Evolutionary conservation across 1,284 basidiomycete species (phyloP).

Genomic region (Moesziomyces sp.): DNA sequence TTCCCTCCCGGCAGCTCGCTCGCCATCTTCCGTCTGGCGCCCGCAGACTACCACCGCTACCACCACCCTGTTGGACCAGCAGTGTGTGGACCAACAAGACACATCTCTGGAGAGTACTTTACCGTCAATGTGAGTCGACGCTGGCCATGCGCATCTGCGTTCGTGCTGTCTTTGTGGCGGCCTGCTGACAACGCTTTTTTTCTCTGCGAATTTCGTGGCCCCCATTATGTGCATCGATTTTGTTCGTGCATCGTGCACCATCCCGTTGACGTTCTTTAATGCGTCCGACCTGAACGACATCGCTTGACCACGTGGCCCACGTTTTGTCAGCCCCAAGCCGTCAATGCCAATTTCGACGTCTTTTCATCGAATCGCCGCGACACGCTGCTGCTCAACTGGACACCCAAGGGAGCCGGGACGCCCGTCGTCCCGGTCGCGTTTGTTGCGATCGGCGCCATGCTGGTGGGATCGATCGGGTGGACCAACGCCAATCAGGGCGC

Average conservation of each 20-base stretch:
- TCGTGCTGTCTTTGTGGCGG: slow-evolving; percentile 71
- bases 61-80: slow-evolving; percentile 87
- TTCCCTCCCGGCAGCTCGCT: slow-evolving; percentile 67
- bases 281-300: not conserved
- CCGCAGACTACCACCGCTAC: slow-evolving; percentile 92
- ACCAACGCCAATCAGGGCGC: slow-evolving; percentile 82
- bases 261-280: not conserved
- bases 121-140: slow-evolving; percentile 73
- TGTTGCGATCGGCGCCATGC: slow-evolving; percentile 70
- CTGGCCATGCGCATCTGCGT: slow-evolving; percentile 78
- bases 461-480: slow-evolving; percentile 77
- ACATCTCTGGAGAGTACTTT: slow-evolving; percentile 68
- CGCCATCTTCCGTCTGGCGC: slow-evolving; percentile 81
- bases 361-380: slow-evolving; percentile 58
- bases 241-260: not conserved
- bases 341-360: slow-evolving; percentile 61
- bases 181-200: not conserved
- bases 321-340: slow-evolving; percentile 49
- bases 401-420: slow-evolving; percentile 20
- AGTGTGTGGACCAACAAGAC: slow-evolving; percentile 71
- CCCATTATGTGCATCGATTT: slow-evolving; percentile 4
- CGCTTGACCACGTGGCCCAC: slow-evolving; percentile 1
- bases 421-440: slow-evolving; percentile 36
- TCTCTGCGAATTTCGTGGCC: slow-evolving; percentile 9
- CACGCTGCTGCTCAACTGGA: slow-evolving; percentile 51